Evolutionary conservation across 306 rosid genomes (phyloP).

Genomic region (Gastrolobium bilobum): DNA sequence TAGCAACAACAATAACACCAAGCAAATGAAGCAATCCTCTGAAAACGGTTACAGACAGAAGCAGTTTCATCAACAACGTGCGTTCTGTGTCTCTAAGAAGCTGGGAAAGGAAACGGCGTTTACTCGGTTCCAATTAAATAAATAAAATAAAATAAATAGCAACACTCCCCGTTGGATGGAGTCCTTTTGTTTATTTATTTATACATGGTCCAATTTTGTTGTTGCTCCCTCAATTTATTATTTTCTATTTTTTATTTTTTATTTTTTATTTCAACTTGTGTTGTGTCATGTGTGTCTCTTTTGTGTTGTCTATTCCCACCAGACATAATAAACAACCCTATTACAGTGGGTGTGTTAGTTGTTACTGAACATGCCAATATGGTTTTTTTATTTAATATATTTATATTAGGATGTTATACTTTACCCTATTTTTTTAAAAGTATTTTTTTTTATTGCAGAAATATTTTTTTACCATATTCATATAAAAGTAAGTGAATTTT

Average conservation of each 20-base stretch:
- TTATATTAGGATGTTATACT: too few relatives aligned
- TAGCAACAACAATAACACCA: not conserved
- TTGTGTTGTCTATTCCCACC: constrained; percentile 48
- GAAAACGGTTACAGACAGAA: constrained; percentile 27
- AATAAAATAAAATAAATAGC: too few relatives aligned
- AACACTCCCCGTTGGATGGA: not conserved
- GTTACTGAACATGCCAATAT: constrained; percentile 36
- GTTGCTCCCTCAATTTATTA: not conserved
- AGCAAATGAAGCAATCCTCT: not conserved
- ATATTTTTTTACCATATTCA: too few relatives aligned
- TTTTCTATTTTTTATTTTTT: not conserved
- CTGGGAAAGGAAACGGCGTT: constrained; percentile 50
- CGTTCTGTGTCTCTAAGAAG: constrained; percentile 6
- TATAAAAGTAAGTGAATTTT: too few relatives aligned
- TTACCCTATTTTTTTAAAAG: too few relatives aligned
- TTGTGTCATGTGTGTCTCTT: constrained; percentile 45
- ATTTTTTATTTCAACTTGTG: constrained; percentile 46
- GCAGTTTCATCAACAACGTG: not conserved
- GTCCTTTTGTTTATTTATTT: constrained; percentile 30
- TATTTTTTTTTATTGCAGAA: too few relatives aligned
- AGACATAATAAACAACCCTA: constrained; percentile 42
- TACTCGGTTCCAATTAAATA: constrained; percentile 14
- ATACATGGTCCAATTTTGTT: constrained; percentile 17
- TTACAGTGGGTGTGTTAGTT: constrained; percentile 39
- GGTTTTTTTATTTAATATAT: too few relatives aligned